Evolutionary conservation across 495 filamentous ascomycete genomes (phyloP), one percentile per base, ranked within the genome.

Genomic region (Hyaloscypha bicolor): DNA sequence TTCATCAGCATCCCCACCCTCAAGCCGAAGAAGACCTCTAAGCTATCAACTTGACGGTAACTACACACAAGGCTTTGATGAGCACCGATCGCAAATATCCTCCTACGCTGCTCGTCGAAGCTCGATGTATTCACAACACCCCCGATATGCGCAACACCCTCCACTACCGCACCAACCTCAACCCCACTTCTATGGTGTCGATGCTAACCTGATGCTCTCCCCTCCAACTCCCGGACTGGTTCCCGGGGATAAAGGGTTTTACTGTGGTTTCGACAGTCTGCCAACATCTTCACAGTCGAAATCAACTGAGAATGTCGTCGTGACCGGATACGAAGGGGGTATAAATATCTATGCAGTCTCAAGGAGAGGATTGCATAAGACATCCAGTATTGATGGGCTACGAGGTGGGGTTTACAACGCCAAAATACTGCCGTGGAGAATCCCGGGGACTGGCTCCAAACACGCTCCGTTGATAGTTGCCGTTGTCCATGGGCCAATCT

Each of bases 131-230:
- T 87, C 86, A 4, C 84, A 84, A 29, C 81, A 80, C 62, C 76
- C 80, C 12, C 77, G 81, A 35, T 74, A 78, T 53, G 75, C 73
- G 19, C 78, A 79, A 21, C 82, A 88, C 62, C 88, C 88, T n/a
- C 91, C 92, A 37, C 85, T 89, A 22, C 93, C 93, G 8, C 93
- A 96, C 77, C 85, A 92, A 61, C 88, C 90, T 0, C 93, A 96
- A 76, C 80, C 92, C 9, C 90, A 93, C 68, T 85, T 85, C 69
- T 85, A 83, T 71, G 86, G 85, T 33, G 88, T 87, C 60, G 86
- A 91, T 69, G 85, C 93, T 71, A 84, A 93, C 71, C 81, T 90
- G 70, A 83, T 89, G 71, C 80, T 88, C 76, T 79, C 85, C 69
- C 80, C 87, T 75, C 78, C 72, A 14, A 77, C 76, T 64, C 67